Evolutionary conservation across 192 early-diverging fungal genomes (phyloP).

Genomic region (Coemansia sp.): DNA sequence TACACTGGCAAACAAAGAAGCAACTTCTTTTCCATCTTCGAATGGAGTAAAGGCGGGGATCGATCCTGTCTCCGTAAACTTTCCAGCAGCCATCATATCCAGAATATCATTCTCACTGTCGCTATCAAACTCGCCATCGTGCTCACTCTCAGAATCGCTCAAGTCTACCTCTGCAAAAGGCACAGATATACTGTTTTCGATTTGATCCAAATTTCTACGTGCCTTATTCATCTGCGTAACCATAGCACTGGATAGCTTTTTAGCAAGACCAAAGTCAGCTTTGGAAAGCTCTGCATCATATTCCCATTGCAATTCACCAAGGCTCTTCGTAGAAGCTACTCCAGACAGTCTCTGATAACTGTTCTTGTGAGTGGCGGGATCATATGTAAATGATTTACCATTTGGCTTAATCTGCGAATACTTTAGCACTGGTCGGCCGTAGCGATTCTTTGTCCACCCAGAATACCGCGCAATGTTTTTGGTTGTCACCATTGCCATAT

Average conservation of each 20-base stretch:
- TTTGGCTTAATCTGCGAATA: slow-evolving; percentile 60
- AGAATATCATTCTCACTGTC: slow-evolving; percentile 28
- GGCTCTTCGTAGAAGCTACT: slow-evolving; percentile 12
- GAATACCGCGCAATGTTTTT: slow-evolving; percentile 62
- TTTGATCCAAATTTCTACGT: not conserved
- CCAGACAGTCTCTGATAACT: slow-evolving; percentile 59
- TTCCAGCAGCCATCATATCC: slow-evolving; percentile 18
- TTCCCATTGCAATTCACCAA: slow-evolving; percentile 41
- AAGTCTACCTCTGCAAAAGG: not conserved
- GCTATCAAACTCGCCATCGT: slow-evolving; percentile 4
- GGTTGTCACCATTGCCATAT: slow-evolving; percentile 71
- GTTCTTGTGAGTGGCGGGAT: slow-evolving; percentile 68
- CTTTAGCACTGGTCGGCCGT: slow-evolving; percentile 70
- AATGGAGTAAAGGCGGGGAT: slow-evolving; percentile 13
- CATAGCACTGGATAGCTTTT: slow-evolving; percentile 15
- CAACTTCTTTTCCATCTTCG: slow-evolving; percentile 39
- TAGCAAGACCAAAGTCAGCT: slow-evolving; percentile 26
- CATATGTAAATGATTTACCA: slow-evolving; percentile 62
- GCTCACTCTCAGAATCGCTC: not conserved
- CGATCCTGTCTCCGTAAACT: not conserved
- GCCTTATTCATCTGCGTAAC: slow-evolving; percentile 9
- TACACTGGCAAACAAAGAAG: slow-evolving; percentile 21
- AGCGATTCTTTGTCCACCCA: slow-evolving; percentile 70
- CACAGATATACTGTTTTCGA: not conserved
- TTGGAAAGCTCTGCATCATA: slow-evolving; percentile 19